Conservation (phyloP, 2,329 filamentous ascomycete genomes). For the Neurospora crassa region DNA sequence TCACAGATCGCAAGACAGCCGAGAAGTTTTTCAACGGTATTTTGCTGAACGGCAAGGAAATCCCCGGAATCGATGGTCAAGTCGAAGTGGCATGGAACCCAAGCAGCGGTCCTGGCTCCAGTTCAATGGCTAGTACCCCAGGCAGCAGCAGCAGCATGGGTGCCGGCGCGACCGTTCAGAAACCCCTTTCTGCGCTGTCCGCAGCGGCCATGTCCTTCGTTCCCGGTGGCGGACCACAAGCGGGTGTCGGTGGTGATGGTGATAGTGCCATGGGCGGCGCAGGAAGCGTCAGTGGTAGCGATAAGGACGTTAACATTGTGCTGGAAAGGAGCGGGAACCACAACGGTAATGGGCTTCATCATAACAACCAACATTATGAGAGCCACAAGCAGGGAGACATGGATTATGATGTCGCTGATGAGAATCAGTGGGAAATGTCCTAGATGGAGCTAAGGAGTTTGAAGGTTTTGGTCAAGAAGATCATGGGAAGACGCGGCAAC, state of each 20-base stretch:
- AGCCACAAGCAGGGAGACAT: slow-evolving; percentile 29
- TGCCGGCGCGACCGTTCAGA: not conserved
- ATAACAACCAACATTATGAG: slow-evolving; percentile 3
- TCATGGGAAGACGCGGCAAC: not conserved
- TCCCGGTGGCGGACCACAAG: slow-evolving; percentile 4
- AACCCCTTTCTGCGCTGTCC: not conserved
- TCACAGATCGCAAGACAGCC: slow-evolving; percentile 60
- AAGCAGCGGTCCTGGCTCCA: slow-evolving; percentile 9
- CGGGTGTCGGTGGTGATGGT: slow-evolving; percentile 27
- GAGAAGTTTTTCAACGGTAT: slow-evolving; percentile 57
- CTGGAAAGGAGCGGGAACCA: slow-evolving; percentile 21
- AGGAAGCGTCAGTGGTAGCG: slow-evolving; percentile 12
- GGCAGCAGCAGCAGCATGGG: not conserved
- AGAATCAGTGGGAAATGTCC: slow-evolving; percentile 33
- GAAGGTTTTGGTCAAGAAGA: not conserved
- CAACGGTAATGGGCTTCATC: slow-evolving; percentile 21
- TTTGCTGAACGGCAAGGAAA: slow-evolving; percentile 35
- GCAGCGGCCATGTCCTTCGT: not conserved
- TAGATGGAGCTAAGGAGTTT: not conserved
- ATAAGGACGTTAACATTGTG: slow-evolving; percentile 18
- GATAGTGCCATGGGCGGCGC: slow-evolving; percentile 34
- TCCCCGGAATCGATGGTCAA: slow-evolving; percentile 52
- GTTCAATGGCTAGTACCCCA: slow-evolving; percentile 6
- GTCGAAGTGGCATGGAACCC: slow-evolving; percentile 57
- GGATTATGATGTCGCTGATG: slow-evolving; percentile 46